Conservation (phyloP, 768 basidiomycete genomes). For the Omphalotus guepiniiformis region DNA sequence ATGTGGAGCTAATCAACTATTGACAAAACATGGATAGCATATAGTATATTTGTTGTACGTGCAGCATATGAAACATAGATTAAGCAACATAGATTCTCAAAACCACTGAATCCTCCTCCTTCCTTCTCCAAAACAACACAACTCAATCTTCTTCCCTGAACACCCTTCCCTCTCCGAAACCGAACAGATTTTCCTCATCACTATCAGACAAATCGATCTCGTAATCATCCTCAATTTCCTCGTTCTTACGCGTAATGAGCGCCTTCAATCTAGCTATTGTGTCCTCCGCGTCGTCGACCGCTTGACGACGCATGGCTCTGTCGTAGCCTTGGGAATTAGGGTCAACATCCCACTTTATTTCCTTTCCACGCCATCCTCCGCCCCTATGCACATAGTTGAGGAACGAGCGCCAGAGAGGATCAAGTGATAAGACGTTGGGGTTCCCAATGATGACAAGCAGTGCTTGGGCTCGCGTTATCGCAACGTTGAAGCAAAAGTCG, state of each 20-base stretch:
- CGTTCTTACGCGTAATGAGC: conserved; percentile 14
- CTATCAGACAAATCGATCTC: conserved; percentile 17
- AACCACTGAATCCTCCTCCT: too few species aligned
- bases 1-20: too few species aligned
- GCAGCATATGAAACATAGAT: too few species aligned
- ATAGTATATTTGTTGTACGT: too few species aligned
- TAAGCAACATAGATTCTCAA: too few species aligned
- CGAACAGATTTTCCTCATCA: conserved; percentile 8
- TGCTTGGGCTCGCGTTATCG: conserved; percentile 58
- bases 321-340: conserved; percentile 9
- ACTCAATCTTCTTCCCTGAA: conserved; percentile 16
- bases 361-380: conserved; percentile 51
- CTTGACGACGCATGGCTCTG: conserved; percentile 9
- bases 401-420: conserved; percentile 60
- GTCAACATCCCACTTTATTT: conserved; percentile 45
- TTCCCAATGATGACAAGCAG: conserved; percentile 59
- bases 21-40: too few species aligned
- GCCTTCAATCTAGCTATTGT: conserved; percentile 17
- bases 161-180: conserved; percentile 11
- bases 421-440: conserved; percentile 52
- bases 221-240: conserved; percentile 12
- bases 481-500: conserved; percentile 32
- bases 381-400: conserved; percentile 52
- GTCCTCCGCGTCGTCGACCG: conserved; percentile 18
- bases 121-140: too few species aligned